Percentiles rank a stretch among this genome's conserved stretches.
Conservation (phyloP, 352 stramenopile species). For the Globisporangium orthogonon region DNA sequence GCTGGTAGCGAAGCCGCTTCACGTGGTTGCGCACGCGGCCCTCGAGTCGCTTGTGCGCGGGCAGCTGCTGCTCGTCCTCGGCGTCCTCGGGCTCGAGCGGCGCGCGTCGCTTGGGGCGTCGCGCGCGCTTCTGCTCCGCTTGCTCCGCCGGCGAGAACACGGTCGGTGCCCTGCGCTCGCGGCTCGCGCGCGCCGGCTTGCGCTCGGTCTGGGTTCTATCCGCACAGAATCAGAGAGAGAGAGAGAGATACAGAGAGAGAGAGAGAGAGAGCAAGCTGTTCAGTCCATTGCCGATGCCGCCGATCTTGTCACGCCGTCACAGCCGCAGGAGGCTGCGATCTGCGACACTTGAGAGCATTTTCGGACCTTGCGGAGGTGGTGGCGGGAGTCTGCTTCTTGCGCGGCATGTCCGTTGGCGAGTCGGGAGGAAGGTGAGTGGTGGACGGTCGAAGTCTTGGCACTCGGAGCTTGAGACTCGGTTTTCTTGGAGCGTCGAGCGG, state of each 20-base stretch:
- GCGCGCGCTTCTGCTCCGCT: neutral
- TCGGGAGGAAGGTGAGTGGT: neutral
- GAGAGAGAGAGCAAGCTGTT: too few species aligned
- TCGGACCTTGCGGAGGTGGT: neutral
- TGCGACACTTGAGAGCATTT: neutral
- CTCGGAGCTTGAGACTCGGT: too few species aligned
- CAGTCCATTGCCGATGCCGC: too few species aligned
- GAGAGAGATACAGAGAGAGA: too few species aligned
- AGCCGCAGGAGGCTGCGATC: neutral
- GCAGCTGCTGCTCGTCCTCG: neutral
- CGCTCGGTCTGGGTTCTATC: neutral
- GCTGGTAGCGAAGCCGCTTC: conserved; percentile 45
- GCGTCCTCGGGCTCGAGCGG: neutral
- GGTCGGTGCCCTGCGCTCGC: conserved; percentile 11
- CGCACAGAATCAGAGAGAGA: too few species aligned
- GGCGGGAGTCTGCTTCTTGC: neutral
- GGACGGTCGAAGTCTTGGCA: neutral
- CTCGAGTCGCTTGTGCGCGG: conserved; percentile 13
- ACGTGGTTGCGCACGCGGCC: conserved; percentile 11
- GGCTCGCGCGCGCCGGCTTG: conserved; percentile 1
- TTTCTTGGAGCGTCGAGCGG: too few species aligned
- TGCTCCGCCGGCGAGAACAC: conserved; percentile 18
- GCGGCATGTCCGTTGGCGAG: neutral
- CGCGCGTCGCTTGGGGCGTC: neutral
- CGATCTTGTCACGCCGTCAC: neutral